Percentiles rank a stretch among this genome's conserved stretches.
Evolutionary conservation across 176 grass and related monocot species (phyloP).

Genomic region (Saccharum spontaneum): DNA sequence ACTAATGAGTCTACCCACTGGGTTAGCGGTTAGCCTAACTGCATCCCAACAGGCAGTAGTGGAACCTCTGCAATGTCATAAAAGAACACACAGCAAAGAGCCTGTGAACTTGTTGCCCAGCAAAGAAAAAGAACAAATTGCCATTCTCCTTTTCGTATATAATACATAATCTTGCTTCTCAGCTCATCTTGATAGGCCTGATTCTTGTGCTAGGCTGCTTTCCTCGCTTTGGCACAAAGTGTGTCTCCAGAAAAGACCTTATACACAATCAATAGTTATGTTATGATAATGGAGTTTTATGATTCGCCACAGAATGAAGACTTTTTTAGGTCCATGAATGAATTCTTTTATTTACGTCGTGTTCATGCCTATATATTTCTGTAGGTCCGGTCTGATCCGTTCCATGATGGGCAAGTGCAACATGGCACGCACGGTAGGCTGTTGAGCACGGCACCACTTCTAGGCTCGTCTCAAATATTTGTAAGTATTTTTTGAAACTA

Average conservation of each 20-base stretch:
- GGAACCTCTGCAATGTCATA: neutral
- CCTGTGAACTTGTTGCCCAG: neutral
- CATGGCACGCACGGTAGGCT: neutral
- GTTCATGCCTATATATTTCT: slow-evolving; percentile 10
- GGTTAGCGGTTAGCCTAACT: neutral
- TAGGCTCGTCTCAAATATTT: neutral
- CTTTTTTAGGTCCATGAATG: neutral
- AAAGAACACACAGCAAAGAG: neutral
- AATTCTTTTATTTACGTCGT: slow-evolving; percentile 10
- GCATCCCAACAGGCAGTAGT: neutral
- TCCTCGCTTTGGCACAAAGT: slow-evolving; percentile 22
- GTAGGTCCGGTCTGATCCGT: slow-evolving; percentile 40
- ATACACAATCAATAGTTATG: no score
- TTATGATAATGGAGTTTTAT: neutral
- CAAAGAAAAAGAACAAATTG: slow-evolving; percentile 15
- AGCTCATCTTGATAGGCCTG: neutral
- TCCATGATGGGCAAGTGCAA: slow-evolving; percentile 21
- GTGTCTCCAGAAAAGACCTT: neutral
- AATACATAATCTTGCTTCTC: neutral
- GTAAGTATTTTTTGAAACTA: neutral
- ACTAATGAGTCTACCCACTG: neutral
- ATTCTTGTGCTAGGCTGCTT: slow-evolving; percentile 6
- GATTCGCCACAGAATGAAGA: neutral
- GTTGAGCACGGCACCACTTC: no score
- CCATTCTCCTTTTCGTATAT: neutral